phyloP scores from a whole-genome alignment of 495 filamentous ascomycete species.

The Penicillium parvum region DNA sequence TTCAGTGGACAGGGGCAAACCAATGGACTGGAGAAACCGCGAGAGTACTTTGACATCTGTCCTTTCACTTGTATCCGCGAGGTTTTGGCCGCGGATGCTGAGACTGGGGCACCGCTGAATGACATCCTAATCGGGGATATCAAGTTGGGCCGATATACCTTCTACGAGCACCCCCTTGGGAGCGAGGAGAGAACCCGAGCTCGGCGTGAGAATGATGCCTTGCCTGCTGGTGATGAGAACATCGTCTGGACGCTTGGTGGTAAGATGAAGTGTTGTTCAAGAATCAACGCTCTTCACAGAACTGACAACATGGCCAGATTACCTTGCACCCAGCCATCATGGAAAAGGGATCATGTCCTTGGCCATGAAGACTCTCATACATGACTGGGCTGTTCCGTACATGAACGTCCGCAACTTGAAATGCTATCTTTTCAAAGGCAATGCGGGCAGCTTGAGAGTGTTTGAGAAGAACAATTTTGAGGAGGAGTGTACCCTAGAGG shows the following conservation, averaged over 20 bases:
- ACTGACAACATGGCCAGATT: conserved; percentile 10
- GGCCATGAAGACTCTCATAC: conserved; percentile 14
- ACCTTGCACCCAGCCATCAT: conserved; percentile 21
- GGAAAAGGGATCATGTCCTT: conserved; percentile 26
- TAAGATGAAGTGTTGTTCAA: background rate
- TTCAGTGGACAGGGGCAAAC: background rate
- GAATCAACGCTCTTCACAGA: background rate
- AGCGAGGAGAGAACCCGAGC: conserved; percentile 15
- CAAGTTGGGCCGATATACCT: conserved; percentile 14
- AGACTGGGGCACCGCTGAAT: conserved; percentile 6
- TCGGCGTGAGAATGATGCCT: conserved; percentile 12
- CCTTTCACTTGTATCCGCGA: conserved; percentile 27
- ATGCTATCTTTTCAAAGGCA: conserved; percentile 16
- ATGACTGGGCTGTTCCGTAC: conserved; percentile 23
- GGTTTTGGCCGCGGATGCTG: conserved; percentile 5
- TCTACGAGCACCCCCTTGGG: conserved; percentile 18
- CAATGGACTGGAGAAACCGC: background rate
- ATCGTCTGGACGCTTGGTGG: conserved; percentile 24
- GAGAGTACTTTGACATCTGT: conserved; percentile 13
- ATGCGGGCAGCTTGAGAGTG: conserved; percentile 21
- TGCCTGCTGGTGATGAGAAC: conserved; percentile 15
- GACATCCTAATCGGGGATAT: conserved; percentile 23
- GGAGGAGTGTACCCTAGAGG: conserved; percentile 9
- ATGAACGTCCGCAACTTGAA: conserved; percentile 24
- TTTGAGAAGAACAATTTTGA: conserved; percentile 25